These are phyloP conservation scores for Phytophthora pisi DNA, from an alignment of 352 stramenopile species.

Conservation along the genomic window DNA sequence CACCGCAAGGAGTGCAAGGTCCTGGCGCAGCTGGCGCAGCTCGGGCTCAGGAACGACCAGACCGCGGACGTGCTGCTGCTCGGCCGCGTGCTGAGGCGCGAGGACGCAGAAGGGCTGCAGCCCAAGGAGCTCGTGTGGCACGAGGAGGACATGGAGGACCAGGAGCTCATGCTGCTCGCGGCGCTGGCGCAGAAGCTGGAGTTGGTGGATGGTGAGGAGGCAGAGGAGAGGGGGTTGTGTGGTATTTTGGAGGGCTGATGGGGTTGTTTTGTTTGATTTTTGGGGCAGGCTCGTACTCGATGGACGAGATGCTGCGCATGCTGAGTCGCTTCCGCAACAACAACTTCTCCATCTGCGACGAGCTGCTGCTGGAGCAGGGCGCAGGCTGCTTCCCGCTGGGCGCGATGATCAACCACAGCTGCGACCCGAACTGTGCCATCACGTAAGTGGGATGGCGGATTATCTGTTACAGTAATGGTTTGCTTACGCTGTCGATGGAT, in stretches of 20 bases:
- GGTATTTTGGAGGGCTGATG: slow-evolving; percentile 1
- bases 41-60: slow-evolving; percentile 45
- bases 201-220: slow-evolving; percentile 44
- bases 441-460: slow-evolving; percentile 44
- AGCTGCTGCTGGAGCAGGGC: slow-evolving; percentile 57
- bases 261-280: neutral
- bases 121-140: slow-evolving; percentile 60
- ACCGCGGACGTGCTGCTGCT: slow-evolving; percentile 64
- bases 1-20: slow-evolving; percentile 67
- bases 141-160: slow-evolving; percentile 50
- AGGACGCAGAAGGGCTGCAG: slow-evolving; percentile 7
- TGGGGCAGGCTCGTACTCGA: slow-evolving; percentile 26
- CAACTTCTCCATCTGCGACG: slow-evolving; percentile 82
- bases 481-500: neutral
- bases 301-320: slow-evolving; percentile 60
- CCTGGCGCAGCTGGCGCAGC: slow-evolving; percentile 46
- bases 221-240: neutral
- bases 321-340: slow-evolving; percentile 79
- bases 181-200: slow-evolving; percentile 56
- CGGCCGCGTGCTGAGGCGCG: slow-evolving; percentile 49
- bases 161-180: slow-evolving; percentile 58
- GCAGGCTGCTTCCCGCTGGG: slow-evolving; percentile 67
- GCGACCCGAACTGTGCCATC: slow-evolving; percentile 65
- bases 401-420: slow-evolving; percentile 85
- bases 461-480: neutral